Evolutionary conservation across 164 flowering plant species (phyloP), one percentile per base, ranked within the genome.

Genomic region (Stephania japonica): DNA sequence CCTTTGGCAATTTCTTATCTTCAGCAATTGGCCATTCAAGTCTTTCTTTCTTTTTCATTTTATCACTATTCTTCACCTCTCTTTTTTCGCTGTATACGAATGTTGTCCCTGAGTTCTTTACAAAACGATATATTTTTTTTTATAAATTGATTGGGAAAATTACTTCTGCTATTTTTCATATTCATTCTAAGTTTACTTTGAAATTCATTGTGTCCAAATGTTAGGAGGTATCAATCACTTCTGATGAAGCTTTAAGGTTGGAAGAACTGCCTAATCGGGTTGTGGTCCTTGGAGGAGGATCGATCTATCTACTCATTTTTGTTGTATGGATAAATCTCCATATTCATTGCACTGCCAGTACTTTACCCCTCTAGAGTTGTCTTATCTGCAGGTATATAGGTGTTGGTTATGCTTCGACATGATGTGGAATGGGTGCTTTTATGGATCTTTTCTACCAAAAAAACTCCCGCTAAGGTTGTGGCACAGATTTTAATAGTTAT

Each of bases 231-330:
- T 94, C 77, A 67, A 93, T 95, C 68, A 91, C 99, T 11, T 95
- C 99, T 80, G 99, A 95, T 70, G 99, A 94, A 83, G 99, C 99
- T 47, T 84, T 95, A 81, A 95, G 99, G 81, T 87, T 95, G 85
- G 98, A 95, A 47, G 97, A 95, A 72, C 80, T 93, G 7, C 99
- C 99, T 24, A 93, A 90, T 78, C 89, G 86, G 76, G 98, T 76
- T 75, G 92, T 95, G 64, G 76, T 95, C 59, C 88, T 91, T 77
- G 99, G 99, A 14, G 99, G 88, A 84, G 99, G 99, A 68, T 38
- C 82, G 68, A 26, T 23, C n/a, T 25, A 67, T 73, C 61, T 42
- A 12, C 27, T 70, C 65, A 13, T 27, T 41, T 61, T 49, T 66
- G 7, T 32, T 42, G 68, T 75, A 8, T 11, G 7, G 11, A 24